Percentiles rank a stretch among this genome's conserved stretches.
Conservation (phyloP, 345 rosid genomes). For the Eucalyptus pauciflora region DNA sequence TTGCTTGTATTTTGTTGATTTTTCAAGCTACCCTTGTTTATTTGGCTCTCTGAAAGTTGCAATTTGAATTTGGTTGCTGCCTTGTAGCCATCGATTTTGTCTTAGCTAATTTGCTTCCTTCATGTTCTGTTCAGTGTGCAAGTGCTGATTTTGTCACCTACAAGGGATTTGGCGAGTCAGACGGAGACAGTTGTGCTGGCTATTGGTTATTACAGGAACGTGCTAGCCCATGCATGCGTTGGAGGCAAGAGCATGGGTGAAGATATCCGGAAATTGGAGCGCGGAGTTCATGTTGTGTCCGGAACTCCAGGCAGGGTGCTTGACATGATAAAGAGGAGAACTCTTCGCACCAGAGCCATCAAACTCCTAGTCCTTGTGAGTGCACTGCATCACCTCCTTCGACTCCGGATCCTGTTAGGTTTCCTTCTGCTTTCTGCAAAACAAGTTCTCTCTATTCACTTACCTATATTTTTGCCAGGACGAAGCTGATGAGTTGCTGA, state of each 20-base stretch:
- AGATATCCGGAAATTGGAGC: slow-evolving; percentile 63
- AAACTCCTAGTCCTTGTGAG: slow-evolving; percentile 24
- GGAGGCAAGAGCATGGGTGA: slow-evolving; percentile 98
- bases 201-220: slow-evolving; percentile 28
- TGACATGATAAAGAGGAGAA: slow-evolving; percentile 96
- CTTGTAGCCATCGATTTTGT: not conserved
- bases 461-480: not conserved
- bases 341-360: slow-evolving; percentile 67
- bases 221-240: slow-evolving; percentile 69
- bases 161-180: slow-evolving; percentile 89
- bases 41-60: not conserved
- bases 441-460: not conserved
- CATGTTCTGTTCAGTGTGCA: slow-evolving; percentile 46
- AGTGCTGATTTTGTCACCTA: slow-evolving; percentile 88
- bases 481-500: too few species aligned
- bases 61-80: not conserved
- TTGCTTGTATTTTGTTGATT: not conserved
- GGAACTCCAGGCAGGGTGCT: slow-evolving; percentile 99
- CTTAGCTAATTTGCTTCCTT: not conserved
- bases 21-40: not conserved
- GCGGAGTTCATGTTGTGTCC: slow-evolving; percentile 70
- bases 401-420: not conserved
- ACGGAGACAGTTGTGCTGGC: slow-evolving; percentile 77
- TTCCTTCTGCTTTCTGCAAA: too few species aligned
- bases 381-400: not conserved